Evolutionary conservation across 2,329 filamentous ascomycete genomes (phyloP).

Genomic region (Fusarium oligoseptatum): DNA sequence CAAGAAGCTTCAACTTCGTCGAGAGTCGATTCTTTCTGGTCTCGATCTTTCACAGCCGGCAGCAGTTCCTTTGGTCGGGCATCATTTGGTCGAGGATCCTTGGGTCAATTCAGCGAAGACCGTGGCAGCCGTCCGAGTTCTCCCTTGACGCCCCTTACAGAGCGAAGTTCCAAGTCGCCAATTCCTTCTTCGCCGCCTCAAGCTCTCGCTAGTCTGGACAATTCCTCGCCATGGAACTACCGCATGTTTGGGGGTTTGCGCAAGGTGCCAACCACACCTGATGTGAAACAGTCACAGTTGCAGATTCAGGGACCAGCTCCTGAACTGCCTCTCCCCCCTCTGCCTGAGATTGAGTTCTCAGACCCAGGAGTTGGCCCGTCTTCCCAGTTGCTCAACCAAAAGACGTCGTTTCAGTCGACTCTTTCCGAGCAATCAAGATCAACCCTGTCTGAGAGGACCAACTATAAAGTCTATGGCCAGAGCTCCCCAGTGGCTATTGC

Average conservation of each 20-base stretch:
- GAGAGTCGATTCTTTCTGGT: slow-evolving; percentile 51
- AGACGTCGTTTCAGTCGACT: slow-evolving; percentile 43
- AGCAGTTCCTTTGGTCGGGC: slow-evolving; percentile 62
- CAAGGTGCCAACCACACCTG: slow-evolving; percentile 58
- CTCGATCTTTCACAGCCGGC: slow-evolving; percentile 61
- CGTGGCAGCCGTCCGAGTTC: slow-evolving; percentile 63
- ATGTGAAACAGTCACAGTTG: slow-evolving; percentile 58
- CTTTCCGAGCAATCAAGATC: slow-evolving; percentile 54
- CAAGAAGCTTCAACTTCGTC: slow-evolving; percentile 49
- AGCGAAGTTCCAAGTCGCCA: slow-evolving; percentile 49
- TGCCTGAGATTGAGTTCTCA: slow-evolving; percentile 47
- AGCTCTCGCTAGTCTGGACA: slow-evolving; percentile 33
- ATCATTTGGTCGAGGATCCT: slow-evolving; percentile 63
- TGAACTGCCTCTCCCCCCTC: slow-evolving; percentile 45
- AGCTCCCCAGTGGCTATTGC: slow-evolving; percentile 54
- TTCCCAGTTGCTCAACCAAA: slow-evolving; percentile 37
- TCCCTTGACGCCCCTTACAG: slow-evolving; percentile 62
- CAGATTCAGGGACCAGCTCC: slow-evolving; percentile 45
- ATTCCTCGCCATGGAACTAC: slow-evolving; percentile 65
- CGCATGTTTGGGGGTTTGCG: slow-evolving; percentile 68
- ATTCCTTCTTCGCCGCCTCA: slow-evolving; percentile 26
- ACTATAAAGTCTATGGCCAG: slow-evolving; percentile 67
- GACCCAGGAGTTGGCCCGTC: slow-evolving; percentile 36
- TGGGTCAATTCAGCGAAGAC: slow-evolving; percentile 62
- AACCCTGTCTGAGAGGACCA: slow-evolving; percentile 64